These are phyloP conservation scores for Didymosphaeria variabile DNA, from an alignment of 2,329 filamentous ascomycete genomes.

Conservation along the genomic window DNA sequence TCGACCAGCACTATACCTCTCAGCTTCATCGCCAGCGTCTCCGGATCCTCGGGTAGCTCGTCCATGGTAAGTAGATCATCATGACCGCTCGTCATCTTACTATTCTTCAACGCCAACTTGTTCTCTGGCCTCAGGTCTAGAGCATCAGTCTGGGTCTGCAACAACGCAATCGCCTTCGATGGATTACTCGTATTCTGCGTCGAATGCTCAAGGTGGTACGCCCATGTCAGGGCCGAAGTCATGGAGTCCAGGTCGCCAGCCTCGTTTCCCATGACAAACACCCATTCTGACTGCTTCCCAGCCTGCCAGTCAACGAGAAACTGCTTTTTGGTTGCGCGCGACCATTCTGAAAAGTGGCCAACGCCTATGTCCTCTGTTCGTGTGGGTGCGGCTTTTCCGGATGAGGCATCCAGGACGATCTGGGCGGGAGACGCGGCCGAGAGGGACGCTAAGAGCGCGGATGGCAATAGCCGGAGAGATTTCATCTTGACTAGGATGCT, in stretches of 20 bases:
- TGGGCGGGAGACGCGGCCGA: conserved; percentile 25
- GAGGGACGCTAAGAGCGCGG: conserved; percentile 14
- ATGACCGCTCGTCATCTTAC: conserved; percentile 57
- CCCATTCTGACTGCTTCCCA: conserved; percentile 55
- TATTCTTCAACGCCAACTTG: conserved; percentile 55
- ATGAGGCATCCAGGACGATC: conserved; percentile 23
- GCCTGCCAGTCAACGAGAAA: conserved; percentile 60
- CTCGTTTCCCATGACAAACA: conserved; percentile 58
- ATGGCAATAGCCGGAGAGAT: conserved; percentile 4
- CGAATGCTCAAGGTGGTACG: conserved; percentile 58
- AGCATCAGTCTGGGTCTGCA: conserved; percentile 58
- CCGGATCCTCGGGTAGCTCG: conserved; percentile 58
- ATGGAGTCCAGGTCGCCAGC: conserved; percentile 57
- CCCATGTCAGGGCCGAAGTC: conserved; percentile 58
- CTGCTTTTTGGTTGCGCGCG: conserved; percentile 56
- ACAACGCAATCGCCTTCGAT: conserved; percentile 57
- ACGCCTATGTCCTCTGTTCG: conserved; percentile 46
- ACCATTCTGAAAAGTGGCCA: conserved; percentile 61
- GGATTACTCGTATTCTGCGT: conserved; percentile 54
- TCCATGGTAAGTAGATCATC: conserved; percentile 59
- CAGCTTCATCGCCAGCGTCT: conserved; percentile 54
- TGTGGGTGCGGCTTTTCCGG: conserved; percentile 14
- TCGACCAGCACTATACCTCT: conserved; percentile 59
- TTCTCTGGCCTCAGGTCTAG: conserved; percentile 60
- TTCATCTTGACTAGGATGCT: neutral